Conservation (phyloP, 805 yeast genomes). For the Wickerhamiella bombiphila region DNA sequence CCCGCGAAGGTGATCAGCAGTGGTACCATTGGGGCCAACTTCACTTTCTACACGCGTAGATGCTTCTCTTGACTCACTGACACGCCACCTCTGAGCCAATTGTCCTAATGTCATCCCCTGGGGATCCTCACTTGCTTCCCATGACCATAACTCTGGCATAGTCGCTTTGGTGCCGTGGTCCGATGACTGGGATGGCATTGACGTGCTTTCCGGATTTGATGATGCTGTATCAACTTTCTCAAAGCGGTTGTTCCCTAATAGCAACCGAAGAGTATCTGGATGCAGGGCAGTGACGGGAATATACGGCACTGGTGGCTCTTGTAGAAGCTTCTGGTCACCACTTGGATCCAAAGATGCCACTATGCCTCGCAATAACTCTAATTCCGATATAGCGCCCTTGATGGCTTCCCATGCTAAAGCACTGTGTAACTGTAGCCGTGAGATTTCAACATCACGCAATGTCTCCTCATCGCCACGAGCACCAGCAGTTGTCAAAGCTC, state of each 20-base stretch:
- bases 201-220: neutral
- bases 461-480: slow-evolving; percentile 5
- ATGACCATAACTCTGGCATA: neutral
- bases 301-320: neutral
- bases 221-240: neutral
- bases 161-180: neutral
- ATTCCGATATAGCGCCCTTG: neutral
- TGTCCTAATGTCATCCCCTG: neutral
- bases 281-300: neutral
- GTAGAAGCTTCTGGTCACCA: neutral
- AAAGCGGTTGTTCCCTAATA: neutral
- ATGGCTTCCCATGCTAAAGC: slow-evolving; percentile 8
- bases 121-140: neutral
- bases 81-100: neutral
- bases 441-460: slow-evolving; percentile 5
- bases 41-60: neutral
- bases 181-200: neutral
- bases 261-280: neutral
- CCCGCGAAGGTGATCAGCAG: neutral
- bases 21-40: neutral
- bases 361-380: neutral
- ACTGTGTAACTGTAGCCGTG: slow-evolving; percentile 5
- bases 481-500: neutral
- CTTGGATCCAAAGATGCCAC: neutral
- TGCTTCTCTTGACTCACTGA: neutral